phyloP scores from a whole-genome alignment of 1,139 yeast species.

The Pneumocystis wakefieldiae region DNA sequence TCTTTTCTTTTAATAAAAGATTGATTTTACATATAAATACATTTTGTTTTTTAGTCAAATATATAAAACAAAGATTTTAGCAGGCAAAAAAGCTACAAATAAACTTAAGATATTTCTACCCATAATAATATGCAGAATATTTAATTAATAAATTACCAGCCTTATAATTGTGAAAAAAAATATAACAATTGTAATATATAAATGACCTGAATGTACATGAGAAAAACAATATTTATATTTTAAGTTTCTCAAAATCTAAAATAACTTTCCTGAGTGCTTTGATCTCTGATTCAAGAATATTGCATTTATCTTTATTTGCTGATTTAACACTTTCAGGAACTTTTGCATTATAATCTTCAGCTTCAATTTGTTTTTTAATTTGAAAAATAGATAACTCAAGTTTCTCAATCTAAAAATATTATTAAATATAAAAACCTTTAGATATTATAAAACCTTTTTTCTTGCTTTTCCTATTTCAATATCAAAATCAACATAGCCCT shows the following conservation, averaged over 20 bases:
- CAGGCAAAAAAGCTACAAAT: background rate
- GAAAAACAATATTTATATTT: background rate
- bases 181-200: background rate
- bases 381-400: constrained; percentile 34
- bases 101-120: background rate
- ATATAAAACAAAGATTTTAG: background rate
- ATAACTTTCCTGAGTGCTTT: constrained; percentile 37
- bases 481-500: constrained; percentile 87
- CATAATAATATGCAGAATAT: background rate
- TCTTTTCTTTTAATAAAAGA: background rate
- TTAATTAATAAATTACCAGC: background rate
- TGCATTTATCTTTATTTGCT: constrained; percentile 52
- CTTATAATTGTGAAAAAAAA: background rate
- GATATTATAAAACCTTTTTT: constrained; percentile 17
- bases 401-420: constrained; percentile 45
- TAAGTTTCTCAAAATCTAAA: background rate
- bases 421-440: background rate
- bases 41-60: background rate
- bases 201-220: background rate
- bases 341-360: constrained; percentile 72
- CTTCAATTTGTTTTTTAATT: constrained; percentile 47
- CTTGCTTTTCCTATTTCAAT: constrained; percentile 73
- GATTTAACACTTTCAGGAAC: constrained; percentile 74
- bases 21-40: background rate
- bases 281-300: constrained; percentile 60